phyloP scores from a whole-genome alignment of 352 stramenopile genomes.

The Globisporangium polare region DNA sequence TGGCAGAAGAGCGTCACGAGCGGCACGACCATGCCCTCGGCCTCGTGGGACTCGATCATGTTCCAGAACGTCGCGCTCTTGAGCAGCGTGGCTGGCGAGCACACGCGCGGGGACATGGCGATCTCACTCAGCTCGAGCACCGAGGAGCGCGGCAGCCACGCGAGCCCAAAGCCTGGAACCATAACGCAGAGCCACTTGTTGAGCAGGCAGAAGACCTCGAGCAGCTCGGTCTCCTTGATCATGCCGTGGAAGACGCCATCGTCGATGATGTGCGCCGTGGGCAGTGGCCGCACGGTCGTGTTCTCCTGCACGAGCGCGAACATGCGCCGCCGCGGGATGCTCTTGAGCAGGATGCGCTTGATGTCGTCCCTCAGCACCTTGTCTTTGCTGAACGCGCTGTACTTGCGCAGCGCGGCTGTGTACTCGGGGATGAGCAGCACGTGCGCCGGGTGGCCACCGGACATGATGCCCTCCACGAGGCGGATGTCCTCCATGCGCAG shows the following conservation, averaged over 20 bases:
- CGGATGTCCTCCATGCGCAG: constrained; percentile 55
- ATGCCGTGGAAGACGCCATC: constrained; percentile 39
- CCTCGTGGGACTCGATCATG: constrained; percentile 47
- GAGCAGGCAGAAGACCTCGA: constrained; percentile 53
- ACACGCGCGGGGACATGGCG: constrained; percentile 44
- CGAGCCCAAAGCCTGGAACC: constrained; percentile 50
- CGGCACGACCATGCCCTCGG: constrained; percentile 44
- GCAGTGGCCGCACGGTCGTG: constrained; percentile 38
- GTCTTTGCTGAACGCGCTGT: constrained; percentile 49
- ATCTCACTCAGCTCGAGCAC: constrained; percentile 50
- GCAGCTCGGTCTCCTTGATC: constrained; percentile 35
- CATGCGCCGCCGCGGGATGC: constrained; percentile 38
- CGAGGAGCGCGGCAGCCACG: constrained; percentile 41
- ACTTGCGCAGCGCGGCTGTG: constrained; percentile 35
- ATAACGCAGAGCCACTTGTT: constrained; percentile 56
- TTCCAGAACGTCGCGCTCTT: constrained; percentile 41
- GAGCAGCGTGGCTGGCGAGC: constrained; percentile 40
- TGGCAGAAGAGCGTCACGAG: constrained; percentile 51
- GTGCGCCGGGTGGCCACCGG: constrained; percentile 40
- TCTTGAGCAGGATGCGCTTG: constrained; percentile 44
- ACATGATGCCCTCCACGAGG: constrained; percentile 46
- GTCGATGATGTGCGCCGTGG: constrained; percentile 38
- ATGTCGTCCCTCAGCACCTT: constrained; percentile 45
- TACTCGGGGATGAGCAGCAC: constrained; percentile 49
- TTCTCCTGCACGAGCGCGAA: constrained; percentile 46